Evolutionary conservation across 345 rosid genomes (phyloP), one percentile per base, ranked within the genome.

Genomic region (Hevea brasiliensis): DNA sequence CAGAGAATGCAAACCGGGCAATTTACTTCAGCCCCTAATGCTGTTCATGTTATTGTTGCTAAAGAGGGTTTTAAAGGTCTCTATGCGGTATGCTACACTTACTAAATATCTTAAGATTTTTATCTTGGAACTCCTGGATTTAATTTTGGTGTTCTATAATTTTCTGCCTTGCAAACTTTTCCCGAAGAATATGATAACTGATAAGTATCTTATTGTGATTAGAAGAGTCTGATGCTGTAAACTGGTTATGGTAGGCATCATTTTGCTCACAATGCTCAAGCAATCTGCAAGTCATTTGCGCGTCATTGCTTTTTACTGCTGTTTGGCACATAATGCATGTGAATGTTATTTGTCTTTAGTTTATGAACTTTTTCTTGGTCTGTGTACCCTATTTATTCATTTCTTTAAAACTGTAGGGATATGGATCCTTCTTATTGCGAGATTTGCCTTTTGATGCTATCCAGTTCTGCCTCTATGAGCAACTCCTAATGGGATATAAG

Each of bases 381-480:
- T 65, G 15, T 68, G 21, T 12, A 23, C 6, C 14, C 8, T 24
- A 37, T 23, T 35, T 23, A 21, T 40, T 68, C 37, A 40, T 32
- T 67, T 35, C 20, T 20, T 37, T 68, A 6, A 26, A 60, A 60
- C 12, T 79, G 45, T 72, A 94, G 98, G 98, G 98, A 48, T 94
- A 92, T 69, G 79, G 98, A 77, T 92, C 98, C 4, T 92, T 94
- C 76, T 73, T 92, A 57, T 61, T 94, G 84, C 84, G 97, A 81
- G 98, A 94, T 85, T 87, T 94, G 80, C 97, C 97, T 29, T 94
- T 94, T 84, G 98, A 94, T 82, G 98, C 98, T 47, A 83, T 90
- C 74, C 98, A 94, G 73, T 94, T 94, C 83, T 94, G 98, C 84
- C 85, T 94, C 76, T 94, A 94, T 47, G 98, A 94, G 89, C 98